Base-by-base conservation (phyloP, 805 yeast species). In the Candida endomychidarum region DNA sequence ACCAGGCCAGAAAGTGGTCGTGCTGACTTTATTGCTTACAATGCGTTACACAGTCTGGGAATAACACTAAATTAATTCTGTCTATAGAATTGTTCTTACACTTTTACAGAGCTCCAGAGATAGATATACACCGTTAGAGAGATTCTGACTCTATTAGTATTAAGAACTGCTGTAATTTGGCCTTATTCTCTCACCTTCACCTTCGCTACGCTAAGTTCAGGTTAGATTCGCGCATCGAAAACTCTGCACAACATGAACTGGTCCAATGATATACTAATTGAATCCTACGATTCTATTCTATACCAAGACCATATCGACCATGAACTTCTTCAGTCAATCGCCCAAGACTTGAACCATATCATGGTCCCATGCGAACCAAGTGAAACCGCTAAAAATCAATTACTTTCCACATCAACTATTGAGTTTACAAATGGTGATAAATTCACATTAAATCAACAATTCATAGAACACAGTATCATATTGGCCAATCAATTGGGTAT, bases 391-490 rank as follows among this genome's bases (percentile, higher is more conserved):
- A 67, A 83, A 52, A 61, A 66, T 15, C 53, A 54, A 35, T 52
- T 82, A 28, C 77, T 78, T 23, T 44, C 52, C 44, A 55, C 48
- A 38, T 49, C 46, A 57, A 54, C 49, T 51, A 45, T 42, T 40
- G 76, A 77, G 3, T 65, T 89, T 22, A 63, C 70, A 14, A 80
- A 74, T 51, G 82, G 81, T 17, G 74, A 72, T 14, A 77, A 77
- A 33, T 82, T 75, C 50, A 75, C 75, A 43, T 59, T 90, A 22
- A 87, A 85, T 53, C 67, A 77, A 34, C 77, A 78, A 26, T 90
- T 88, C 50, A 69, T 83, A 27, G 71, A 78, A 38, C 69, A 75
- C 3, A 74, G 88, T 0, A 67, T 80, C 4, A 80, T 79, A 26
- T 68, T 91, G 38, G 70, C 85, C 36, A 65, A 53, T 17, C 71